These are phyloP conservation scores for Drosera capensis DNA, from an alignment of 148 eudicot genomes.

Conservation along the genomic window DNA sequence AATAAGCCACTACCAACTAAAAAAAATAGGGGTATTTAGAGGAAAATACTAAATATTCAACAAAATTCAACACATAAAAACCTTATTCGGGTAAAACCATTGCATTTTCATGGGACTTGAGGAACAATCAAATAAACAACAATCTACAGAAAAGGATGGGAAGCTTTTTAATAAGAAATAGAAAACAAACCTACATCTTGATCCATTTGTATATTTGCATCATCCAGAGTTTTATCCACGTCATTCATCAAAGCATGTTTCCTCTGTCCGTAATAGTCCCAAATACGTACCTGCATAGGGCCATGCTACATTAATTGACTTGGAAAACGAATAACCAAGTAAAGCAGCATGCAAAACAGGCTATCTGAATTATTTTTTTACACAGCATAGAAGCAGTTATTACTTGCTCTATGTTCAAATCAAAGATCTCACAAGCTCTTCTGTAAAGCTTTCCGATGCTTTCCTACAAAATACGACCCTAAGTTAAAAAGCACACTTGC, in stretches of 20 bases:
- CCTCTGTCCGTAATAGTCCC: conserved; percentile 70
- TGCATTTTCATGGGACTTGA: too few species aligned
- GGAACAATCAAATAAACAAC: too few species aligned
- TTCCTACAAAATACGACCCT: conserved; percentile 39
- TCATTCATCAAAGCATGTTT: conserved; percentile 78
- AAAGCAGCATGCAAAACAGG: too few species aligned
- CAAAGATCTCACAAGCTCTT: conserved; percentile 76
- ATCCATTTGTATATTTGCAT: conserved; percentile 91
- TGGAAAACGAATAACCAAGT: neutral
- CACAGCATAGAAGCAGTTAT: conserved; percentile 10
- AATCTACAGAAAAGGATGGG: too few species aligned
- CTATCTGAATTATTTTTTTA: too few species aligned
- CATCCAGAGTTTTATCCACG: conserved; percentile 81
- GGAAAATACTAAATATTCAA: too few species aligned
- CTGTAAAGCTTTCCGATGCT: conserved; percentile 76
- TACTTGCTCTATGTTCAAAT: conserved; percentile 68
- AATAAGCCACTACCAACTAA: too few species aligned
- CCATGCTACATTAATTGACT: neutral
- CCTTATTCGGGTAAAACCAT: too few species aligned
- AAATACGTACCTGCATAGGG: conserved; percentile 47
- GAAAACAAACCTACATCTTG: conserved; percentile 62
- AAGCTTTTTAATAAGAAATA: neutral
- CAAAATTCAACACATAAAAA: too few species aligned
- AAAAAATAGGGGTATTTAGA: too few species aligned
- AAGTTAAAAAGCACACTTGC: too few species aligned